Evolutionary conservation across 169 alveolate species (phyloP), one percentile per base, ranked within the genome.

Genomic region (Cryptosporidium ryanae): DNA sequence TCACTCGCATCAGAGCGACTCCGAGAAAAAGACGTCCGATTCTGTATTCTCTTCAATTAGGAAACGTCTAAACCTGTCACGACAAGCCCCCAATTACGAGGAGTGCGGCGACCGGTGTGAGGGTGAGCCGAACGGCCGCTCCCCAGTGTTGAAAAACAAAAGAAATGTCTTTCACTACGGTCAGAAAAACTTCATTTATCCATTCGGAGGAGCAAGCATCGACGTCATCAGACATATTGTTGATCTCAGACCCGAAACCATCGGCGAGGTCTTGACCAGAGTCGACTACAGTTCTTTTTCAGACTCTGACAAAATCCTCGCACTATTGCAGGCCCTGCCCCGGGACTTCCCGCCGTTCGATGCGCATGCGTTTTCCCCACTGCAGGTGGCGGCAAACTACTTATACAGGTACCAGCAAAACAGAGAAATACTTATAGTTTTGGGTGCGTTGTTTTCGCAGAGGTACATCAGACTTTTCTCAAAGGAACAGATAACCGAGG

Each of bases 131-230:
- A 38, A 38, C 8, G 8, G 8, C 46, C 46, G 13, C 8, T 38
- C 46, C 8, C 46, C 8, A 10, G 46, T 38, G 8, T 38, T 38
- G 46, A 21, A 23, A 8, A 25, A 2, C 31, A 61, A 61, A 61
- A 27, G 7, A 7, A 31, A 31, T 61, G 8, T 38, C 8, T 38
- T 38, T 38, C 46, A 38, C 46, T 38, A 38, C 8, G 46, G 46
- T 6, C 23, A 61, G 25, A 1, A 23, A 17, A 38, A 38, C 1
- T 76, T 59, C 8, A 15, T 44, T 7, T 76, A 59, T 61, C 87
- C 87, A 8, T 76, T 76, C 46, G 87, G 87, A 12, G 87, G 59
- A 46, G 87, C 87, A 17, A 76, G 87, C 25, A 23, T 38, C 15
- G 87, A 76, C 27, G 54, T 55, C 2, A 76, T 76, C 10, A 21